Evolutionary conservation across 768 basidiomycete species (phyloP).

Genomic region (Phylloporus arenicola): DNA sequence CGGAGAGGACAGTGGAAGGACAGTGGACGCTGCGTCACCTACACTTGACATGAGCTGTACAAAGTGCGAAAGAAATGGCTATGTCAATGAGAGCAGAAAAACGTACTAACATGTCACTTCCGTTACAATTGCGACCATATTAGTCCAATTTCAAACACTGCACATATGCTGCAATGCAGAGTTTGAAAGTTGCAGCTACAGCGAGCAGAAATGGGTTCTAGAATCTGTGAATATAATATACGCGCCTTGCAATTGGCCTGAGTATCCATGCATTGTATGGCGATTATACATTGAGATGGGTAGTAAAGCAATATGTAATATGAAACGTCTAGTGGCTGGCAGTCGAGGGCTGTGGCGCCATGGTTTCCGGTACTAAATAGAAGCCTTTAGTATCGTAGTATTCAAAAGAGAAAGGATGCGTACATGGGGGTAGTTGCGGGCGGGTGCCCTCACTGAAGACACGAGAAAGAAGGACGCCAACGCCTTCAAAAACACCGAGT

Average conservation of each 20-base stretch:
- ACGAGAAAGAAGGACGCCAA: slow-evolving; percentile 86
- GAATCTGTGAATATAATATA: slow-evolving; percentile 1
- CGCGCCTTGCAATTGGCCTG: slow-evolving; percentile 24
- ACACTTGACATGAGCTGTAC: slow-evolving; percentile 13
- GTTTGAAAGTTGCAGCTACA: neutral
- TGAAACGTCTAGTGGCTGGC: slow-evolving; percentile 47
- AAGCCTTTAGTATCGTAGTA: slow-evolving; percentile 3
- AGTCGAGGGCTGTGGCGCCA: slow-evolving; percentile 45
- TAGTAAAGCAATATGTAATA: slow-evolving; percentile 27
- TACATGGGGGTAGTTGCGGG: slow-evolving; percentile 75
- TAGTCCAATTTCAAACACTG: slow-evolving; percentile 12
- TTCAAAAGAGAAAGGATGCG: slow-evolving; percentile 29
- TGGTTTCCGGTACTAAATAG: slow-evolving; percentile 47
- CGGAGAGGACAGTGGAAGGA: slow-evolving; percentile 14
- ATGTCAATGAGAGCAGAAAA: neutral
- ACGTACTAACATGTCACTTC: no score
- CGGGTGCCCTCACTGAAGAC: slow-evolving; percentile 81
- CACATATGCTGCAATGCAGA: no score
- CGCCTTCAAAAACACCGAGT: slow-evolving; percentile 90
- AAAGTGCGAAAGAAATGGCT: neutral
- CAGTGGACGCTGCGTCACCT: slow-evolving; percentile 10
- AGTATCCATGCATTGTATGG: slow-evolving; percentile 31
- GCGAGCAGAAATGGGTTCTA: neutral
- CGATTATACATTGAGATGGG: slow-evolving; percentile 35
- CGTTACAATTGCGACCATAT: no score